A percentile compares a stretch with the other conserved stretches of the same genome.
phyloP scores from a whole-genome alignment of 2,329 filamentous ascomycete species.

The Aspergillus sp. region DNA sequence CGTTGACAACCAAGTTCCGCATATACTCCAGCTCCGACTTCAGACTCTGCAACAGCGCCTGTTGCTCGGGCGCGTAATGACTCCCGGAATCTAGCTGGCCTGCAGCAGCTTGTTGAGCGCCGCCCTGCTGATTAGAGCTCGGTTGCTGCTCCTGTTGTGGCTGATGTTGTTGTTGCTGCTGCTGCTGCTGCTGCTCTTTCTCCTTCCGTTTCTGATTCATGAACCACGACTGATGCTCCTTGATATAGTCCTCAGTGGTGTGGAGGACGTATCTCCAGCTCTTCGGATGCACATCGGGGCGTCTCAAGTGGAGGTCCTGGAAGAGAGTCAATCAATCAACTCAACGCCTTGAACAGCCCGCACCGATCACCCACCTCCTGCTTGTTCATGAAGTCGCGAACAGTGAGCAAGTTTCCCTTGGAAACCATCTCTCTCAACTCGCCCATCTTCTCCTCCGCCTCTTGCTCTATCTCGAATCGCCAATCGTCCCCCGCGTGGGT shows the following conservation, averaged over 20 bases:
- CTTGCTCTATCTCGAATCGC: constrained; percentile 12
- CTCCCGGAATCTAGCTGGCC: constrained; percentile 8
- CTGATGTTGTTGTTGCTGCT: constrained; percentile 9
- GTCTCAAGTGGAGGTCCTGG: constrained; percentile 36
- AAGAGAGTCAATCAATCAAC: neutral
- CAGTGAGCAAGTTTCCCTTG: constrained; percentile 16
- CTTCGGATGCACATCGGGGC: constrained; percentile 36
- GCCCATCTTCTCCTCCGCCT: constrained; percentile 16
- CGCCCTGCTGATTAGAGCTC: too few species aligned
- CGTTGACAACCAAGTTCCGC: constrained; percentile 35
- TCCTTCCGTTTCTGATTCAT: constrained; percentile 35
- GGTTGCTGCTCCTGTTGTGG: constrained; percentile 10
- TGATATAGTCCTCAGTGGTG: constrained; percentile 42
- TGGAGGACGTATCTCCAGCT: constrained; percentile 45
- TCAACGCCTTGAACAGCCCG: neutral
- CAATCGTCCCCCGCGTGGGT: constrained; percentile 26
- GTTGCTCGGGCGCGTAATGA: constrained; percentile 36
- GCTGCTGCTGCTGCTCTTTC: constrained; percentile 15
- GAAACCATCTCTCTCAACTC: constrained; percentile 16
- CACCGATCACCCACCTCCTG: constrained; percentile 13
- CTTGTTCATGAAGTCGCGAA: constrained; percentile 18
- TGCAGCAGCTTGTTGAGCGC: constrained; percentile 4
- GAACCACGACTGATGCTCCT: constrained; percentile 41
- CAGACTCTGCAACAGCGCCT: constrained; percentile 33
- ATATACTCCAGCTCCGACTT: constrained; percentile 37